Evolutionary conservation across 2,329 filamentous ascomycete genomes (phyloP).

Genomic region (Ceratocystis alfenasii): DNA sequence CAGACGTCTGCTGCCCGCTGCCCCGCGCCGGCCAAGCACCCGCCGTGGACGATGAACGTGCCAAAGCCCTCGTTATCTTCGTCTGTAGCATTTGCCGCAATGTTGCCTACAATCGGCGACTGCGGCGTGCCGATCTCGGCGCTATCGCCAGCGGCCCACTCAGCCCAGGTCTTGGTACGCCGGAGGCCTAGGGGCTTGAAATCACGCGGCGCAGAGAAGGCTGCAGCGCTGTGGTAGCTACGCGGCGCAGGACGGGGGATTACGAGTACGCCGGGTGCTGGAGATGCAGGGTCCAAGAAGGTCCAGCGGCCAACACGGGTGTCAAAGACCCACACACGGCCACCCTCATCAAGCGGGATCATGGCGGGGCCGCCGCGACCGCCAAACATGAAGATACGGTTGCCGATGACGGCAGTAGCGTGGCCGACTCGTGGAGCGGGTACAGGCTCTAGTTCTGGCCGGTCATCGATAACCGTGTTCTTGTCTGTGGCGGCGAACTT

Average conservation of each 20-base stretch:
- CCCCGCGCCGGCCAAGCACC: slow-evolving; percentile 49
- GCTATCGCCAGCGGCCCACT: slow-evolving; percentile 45
- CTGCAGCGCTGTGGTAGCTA: slow-evolving; percentile 56
- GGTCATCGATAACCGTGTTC: slow-evolving; percentile 29
- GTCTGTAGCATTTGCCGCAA: slow-evolving; percentile 46
- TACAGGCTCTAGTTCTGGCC: slow-evolving; percentile 34
- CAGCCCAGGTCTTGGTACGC: slow-evolving; percentile 38
- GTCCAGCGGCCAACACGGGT: slow-evolving; percentile 53
- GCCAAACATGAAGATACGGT: slow-evolving; percentile 68
- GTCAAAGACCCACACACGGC: slow-evolving; percentile 66
- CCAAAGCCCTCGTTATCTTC: slow-evolving; percentile 51
- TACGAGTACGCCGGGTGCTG: slow-evolving; percentile 33
- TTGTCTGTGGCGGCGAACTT: slow-evolving; percentile 28
- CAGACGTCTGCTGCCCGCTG: slow-evolving; percentile 57
- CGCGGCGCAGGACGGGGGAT: slow-evolving; percentile 47
- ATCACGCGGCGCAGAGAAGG: slow-evolving; percentile 45
- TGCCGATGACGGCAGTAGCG: slow-evolving; percentile 54
- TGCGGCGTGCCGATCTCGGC: slow-evolving; percentile 47
- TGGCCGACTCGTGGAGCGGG: slow-evolving; percentile 62
- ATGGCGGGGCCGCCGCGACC: slow-evolving; percentile 60
- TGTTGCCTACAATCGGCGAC: slow-evolving; percentile 44
- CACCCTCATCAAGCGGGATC: slow-evolving; percentile 60
- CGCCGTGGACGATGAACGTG: slow-evolving; percentile 65
- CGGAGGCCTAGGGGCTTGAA: slow-evolving; percentile 32
- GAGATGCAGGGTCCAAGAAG: slow-evolving; percentile 45